These are phyloP conservation scores for Pseudocercospora macadamiae DNA, from an alignment of 2,329 filamentous ascomycete species.

Conservation along the genomic window DNA sequence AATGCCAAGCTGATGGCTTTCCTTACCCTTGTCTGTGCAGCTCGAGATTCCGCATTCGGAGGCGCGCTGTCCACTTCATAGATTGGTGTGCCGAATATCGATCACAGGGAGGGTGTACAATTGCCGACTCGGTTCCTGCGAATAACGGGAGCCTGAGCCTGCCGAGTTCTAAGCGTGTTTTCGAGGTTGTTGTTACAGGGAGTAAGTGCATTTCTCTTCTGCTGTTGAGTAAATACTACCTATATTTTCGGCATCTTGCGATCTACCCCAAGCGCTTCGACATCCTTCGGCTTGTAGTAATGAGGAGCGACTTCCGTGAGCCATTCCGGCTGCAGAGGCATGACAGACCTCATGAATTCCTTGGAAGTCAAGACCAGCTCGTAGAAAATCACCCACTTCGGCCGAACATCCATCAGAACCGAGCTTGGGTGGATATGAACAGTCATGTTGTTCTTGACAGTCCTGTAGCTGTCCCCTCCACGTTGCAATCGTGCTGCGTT, in stretches of 20 bases:
- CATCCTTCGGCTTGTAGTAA: constrained; percentile 88
- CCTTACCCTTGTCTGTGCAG: background rate
- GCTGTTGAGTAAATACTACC: background rate
- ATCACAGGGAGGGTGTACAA: background rate
- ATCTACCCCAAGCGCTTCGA: constrained; percentile 76
- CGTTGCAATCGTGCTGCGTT: constrained; percentile 84
- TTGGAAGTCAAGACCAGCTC: constrained; percentile 81
- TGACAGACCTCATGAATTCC: constrained; percentile 88
- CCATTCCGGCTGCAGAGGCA: constrained; percentile 85
- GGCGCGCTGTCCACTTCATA: background rate
- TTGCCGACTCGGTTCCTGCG: background rate
- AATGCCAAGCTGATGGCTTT: background rate
- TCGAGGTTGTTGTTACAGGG: too few species aligned
- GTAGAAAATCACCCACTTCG: constrained; percentile 86
- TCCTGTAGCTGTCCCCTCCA: constrained; percentile 85
- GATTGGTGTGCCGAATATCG: background rate
- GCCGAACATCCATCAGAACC: constrained; percentile 76
- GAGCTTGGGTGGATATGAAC: constrained; percentile 91
- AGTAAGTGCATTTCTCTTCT: too few species aligned
- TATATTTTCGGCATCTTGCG: constrained; percentile 69
- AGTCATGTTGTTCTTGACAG: constrained; percentile 84
- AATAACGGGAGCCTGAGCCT: background rate
- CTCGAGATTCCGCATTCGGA: background rate
- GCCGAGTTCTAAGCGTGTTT: too few species aligned
- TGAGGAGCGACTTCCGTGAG: constrained; percentile 88